A percentile compares a stretch with the other conserved stretches of the same genome.
These are phyloP conservation scores for Austroboletus rostrupii DNA, from an alignment of 1,284 basidiomycete species.

Conservation along the genomic window DNA sequence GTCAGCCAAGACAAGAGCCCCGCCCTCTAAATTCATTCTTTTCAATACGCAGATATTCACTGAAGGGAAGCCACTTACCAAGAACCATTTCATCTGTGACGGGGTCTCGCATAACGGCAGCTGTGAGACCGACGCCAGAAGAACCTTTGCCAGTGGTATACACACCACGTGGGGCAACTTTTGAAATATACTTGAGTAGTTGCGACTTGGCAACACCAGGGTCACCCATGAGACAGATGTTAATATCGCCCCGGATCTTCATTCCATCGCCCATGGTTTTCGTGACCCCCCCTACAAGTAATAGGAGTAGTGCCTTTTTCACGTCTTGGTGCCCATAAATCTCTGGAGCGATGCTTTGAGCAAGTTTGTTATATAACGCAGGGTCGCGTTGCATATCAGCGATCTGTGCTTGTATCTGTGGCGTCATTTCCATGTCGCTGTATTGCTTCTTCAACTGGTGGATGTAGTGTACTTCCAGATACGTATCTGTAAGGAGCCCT, in stretches of 20 bases:
- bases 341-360: conserved; percentile 92
- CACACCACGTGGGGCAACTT: conserved; percentile 95
- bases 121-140: conserved; percentile 96
- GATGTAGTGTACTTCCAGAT: conserved; percentile 89
- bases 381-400: conserved; percentile 72
- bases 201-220: conserved; percentile 99
- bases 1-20: conserved; percentile 95
- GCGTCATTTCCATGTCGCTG: conserved; percentile 88
- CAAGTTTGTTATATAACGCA: conserved; percentile 79
- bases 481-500: conserved; percentile 95
- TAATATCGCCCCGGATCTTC: conserved; percentile 98
- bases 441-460: conserved; percentile 98
- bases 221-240: conserved; percentile 98
- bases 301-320: conserved; percentile 93
- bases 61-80: conserved; percentile 50
- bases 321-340: conserved; percentile 98
- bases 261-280: conserved; percentile 96
- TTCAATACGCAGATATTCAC: background rate
- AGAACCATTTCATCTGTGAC: conserved; percentile 99
- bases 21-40: conserved; percentile 73
- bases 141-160: conserved; percentile 99
- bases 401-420: conserved; percentile 76
- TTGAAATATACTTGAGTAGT: conserved; percentile 96
- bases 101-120: conserved; percentile 98
- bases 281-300: conserved; percentile 94